These are phyloP conservation scores for Chamaecyparis obtusa DNA, from an alignment of 75 land plant genomes.

Conservation along the genomic window DNA sequence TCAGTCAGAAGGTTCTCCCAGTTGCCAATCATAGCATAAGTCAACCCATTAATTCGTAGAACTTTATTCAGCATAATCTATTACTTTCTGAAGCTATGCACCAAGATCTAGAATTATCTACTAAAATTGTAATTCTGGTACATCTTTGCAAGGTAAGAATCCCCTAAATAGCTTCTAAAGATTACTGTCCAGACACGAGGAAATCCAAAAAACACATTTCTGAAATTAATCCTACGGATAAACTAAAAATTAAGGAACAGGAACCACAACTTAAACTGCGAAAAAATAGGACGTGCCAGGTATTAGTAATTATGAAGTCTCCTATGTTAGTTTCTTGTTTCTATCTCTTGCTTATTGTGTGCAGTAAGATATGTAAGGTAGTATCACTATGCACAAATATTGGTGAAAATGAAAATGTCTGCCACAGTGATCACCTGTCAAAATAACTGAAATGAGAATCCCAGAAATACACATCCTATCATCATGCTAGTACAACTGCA, in stretches of 20 bases:
- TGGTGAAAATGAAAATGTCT: neutral
- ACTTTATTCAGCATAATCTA: neutral
- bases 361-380: neutral
- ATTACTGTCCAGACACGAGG: neutral
- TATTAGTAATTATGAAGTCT: neutral
- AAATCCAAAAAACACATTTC: neutral
- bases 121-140: too few relatives aligned
- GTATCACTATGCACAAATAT: neutral
- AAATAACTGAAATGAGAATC: slow-evolving; percentile 9
- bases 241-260: neutral
- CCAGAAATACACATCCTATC: slow-evolving; percentile 14
- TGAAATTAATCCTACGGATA: neutral
- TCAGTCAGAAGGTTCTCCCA: neutral
- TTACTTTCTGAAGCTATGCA: neutral
- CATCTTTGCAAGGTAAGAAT: neutral
- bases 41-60: neutral
- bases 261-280: neutral
- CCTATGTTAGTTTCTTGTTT: neutral
- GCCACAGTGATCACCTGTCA: slow-evolving; percentile 13
- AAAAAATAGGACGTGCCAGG: neutral
- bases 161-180: neutral
- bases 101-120: neutral
- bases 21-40: neutral
- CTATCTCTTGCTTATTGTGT: neutral
- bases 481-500: slow-evolving; percentile 14